Conservation (phyloP, 2,329 filamentous ascomycete genomes). For the Fusarium sulawesiense region DNA sequence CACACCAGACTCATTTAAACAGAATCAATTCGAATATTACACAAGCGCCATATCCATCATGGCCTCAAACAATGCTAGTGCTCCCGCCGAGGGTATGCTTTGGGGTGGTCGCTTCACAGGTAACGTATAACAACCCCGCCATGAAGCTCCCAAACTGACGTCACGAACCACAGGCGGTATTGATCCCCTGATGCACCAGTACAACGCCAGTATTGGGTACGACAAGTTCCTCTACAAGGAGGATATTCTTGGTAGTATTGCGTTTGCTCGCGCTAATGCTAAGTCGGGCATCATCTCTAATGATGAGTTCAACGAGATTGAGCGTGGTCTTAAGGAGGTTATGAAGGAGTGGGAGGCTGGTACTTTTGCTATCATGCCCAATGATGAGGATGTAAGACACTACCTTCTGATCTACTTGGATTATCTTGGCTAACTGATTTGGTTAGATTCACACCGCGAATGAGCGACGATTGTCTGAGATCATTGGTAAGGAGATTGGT, state of each 20-base stretch:
- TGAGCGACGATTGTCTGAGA: constrained; percentile 79
- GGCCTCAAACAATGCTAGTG: background rate
- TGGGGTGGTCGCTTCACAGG: constrained; percentile 22
- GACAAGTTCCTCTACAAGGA: constrained; percentile 83
- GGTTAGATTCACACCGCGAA: constrained; percentile 73
- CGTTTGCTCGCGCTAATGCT: constrained; percentile 83
- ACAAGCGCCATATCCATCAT: background rate
- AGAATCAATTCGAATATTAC: background rate
- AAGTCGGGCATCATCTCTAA: constrained; percentile 78
- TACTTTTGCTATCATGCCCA: constrained; percentile 63
- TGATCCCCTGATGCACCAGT: constrained; percentile 87
- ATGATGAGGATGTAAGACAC: constrained; percentile 62
- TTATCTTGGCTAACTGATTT: too few species aligned
- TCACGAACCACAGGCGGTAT: constrained; percentile 61
- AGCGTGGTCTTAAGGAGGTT: constrained; percentile 73
- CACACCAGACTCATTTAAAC: background rate
- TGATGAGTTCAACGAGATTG: constrained; percentile 79
- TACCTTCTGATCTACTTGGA: too few species aligned
- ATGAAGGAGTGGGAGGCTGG: constrained; percentile 65
- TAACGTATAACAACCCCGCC: background rate
- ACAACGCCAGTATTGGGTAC: constrained; percentile 80
- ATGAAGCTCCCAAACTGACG: constrained; percentile 41
- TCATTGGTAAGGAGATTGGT: constrained; percentile 85
- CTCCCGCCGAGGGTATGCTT: background rate
- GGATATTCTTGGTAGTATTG: constrained; percentile 84